Percentiles rank a stretch among this genome's conserved stretches.
Evolutionary conservation across 2,329 filamentous ascomycete genomes (phyloP).

Genomic region (Colletotrichum lupini): DNA sequence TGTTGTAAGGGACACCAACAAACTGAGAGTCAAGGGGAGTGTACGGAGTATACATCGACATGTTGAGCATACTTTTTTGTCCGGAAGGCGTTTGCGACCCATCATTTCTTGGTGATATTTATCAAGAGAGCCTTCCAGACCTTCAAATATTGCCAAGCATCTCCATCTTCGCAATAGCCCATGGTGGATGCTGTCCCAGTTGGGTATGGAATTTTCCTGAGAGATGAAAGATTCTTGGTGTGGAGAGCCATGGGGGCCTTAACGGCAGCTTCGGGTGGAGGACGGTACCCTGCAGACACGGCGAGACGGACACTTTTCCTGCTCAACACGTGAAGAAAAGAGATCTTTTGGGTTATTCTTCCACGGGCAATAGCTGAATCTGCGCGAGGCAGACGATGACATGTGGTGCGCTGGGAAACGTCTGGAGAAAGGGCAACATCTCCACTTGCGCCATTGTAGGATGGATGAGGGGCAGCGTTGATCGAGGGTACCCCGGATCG

Average conservation of each 20-base stretch:
- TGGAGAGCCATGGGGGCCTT: slow-evolving; percentile 5
- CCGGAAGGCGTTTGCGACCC: background rate
- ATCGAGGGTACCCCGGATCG: slow-evolving; percentile 34
- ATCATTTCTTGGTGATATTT: background rate
- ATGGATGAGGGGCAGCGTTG: slow-evolving; percentile 23
- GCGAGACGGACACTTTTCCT: slow-evolving; percentile 22
- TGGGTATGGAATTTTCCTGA: slow-evolving; percentile 17
- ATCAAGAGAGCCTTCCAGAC: background rate
- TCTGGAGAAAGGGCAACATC: background rate
- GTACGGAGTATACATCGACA: background rate
- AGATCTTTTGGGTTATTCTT: slow-evolving; percentile 10
- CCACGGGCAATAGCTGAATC: slow-evolving; percentile 5
- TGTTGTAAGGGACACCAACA: background rate
- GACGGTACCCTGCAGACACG: slow-evolving; percentile 16
- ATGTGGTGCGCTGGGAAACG: slow-evolving; percentile 19
- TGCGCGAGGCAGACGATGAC: slow-evolving; percentile 7
- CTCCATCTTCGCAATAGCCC: background rate
- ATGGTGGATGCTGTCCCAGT: slow-evolving; percentile 5
- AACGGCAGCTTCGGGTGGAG: slow-evolving; percentile 11
- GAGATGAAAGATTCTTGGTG: slow-evolving; percentile 26
- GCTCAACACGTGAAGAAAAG: slow-evolving; percentile 25
- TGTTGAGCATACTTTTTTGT: background rate
- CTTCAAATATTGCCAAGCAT: background rate
- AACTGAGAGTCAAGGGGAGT: background rate
- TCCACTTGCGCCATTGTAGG: slow-evolving; percentile 17